phyloP scores from a whole-genome alignment of 1,284 basidiomycete species.

The Ceratobasidium sp. region DNA sequence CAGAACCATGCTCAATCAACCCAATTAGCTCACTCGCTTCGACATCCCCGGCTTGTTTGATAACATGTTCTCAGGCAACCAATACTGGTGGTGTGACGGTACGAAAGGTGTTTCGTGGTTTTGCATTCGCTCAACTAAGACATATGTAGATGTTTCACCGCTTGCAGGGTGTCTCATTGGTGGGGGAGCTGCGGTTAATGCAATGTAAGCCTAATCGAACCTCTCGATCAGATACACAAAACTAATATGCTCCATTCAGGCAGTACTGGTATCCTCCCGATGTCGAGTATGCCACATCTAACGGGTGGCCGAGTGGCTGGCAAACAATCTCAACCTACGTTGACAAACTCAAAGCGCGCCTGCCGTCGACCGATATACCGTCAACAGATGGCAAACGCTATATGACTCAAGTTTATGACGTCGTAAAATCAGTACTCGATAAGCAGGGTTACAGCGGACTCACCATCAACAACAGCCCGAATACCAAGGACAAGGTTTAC shows the following conservation, averaged over 20 bases:
- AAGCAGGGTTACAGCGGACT: too few species aligned
- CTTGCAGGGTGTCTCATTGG: constrained; percentile 76
- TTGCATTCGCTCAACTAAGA: background rate
- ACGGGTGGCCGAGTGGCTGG: constrained; percentile 72
- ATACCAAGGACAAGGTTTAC: constrained; percentile 71
- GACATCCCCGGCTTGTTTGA: constrained; percentile 70
- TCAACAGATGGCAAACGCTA: constrained; percentile 74
- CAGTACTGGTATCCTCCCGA: constrained; percentile 66
- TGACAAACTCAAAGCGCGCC: constrained; percentile 64
- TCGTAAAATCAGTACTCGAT: constrained; percentile 65
- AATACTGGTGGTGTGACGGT: constrained; percentile 75
- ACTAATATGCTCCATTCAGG: constrained; percentile 54
- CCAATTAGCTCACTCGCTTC: constrained; percentile 26
- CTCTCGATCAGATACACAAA: constrained; percentile 45
- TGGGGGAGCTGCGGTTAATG: constrained; percentile 74
- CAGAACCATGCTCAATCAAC: background rate
- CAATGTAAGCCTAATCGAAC: too few species aligned
- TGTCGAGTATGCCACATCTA: constrained; percentile 66
- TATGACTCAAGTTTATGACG: constrained; percentile 65
- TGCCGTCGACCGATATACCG: constrained; percentile 71
- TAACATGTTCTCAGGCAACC: constrained; percentile 70
- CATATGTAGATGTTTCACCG: constrained; percentile 69
- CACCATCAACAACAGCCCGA: constrained; percentile 70
- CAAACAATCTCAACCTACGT: constrained; percentile 67
- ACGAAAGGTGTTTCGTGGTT: constrained; percentile 15